Conservation (phyloP, 2,329 filamentous ascomycete genomes). For the Remersonia thermophila region DNA sequence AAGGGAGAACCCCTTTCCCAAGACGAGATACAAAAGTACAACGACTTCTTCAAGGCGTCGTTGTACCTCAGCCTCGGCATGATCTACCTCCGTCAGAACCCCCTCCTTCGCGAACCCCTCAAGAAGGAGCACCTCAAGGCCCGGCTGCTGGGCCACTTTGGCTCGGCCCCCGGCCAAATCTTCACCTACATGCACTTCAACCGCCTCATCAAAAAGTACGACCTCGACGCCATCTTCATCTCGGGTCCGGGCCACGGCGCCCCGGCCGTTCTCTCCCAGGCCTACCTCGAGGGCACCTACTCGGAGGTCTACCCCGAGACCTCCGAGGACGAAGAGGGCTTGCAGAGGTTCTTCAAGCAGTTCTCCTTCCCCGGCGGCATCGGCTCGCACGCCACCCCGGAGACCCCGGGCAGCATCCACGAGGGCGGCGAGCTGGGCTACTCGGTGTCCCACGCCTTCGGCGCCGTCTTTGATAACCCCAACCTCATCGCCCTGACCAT, state of each 20-base stretch:
- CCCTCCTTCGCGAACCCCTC: conserved; percentile 57
- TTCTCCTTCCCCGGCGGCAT: conserved; percentile 75
- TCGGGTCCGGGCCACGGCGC: conserved; percentile 70
- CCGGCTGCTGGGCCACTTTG: conserved; percentile 65
- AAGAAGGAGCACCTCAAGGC: conserved; percentile 60
- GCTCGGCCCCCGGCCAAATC: conserved; percentile 66
- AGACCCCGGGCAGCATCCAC: conserved; percentile 65
- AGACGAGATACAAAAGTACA: conserved; percentile 56
- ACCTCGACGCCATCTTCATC: conserved; percentile 59
- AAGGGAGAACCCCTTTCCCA: conserved; percentile 47
- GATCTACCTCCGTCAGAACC: conserved; percentile 67
- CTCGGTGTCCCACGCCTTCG: conserved; percentile 67
- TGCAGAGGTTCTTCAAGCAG: conserved; percentile 69
- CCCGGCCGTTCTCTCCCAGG: conserved; percentile 62
- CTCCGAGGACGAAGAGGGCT: conserved; percentile 52
- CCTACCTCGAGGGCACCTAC: conserved; percentile 67
- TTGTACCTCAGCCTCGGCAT: conserved; percentile 67
- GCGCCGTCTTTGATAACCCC: conserved; percentile 63
- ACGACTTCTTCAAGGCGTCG: conserved; percentile 62
- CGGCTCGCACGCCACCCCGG: conserved; percentile 65
- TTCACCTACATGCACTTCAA: conserved; percentile 79
- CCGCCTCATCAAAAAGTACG: conserved; percentile 68
- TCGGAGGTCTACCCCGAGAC: conserved; percentile 67
- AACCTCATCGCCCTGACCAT: conserved; percentile 64
- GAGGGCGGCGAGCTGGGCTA: conserved; percentile 77